Base-by-base conservation (phyloP, 306 rosid genomes). In the Quercus rubra region DNA sequence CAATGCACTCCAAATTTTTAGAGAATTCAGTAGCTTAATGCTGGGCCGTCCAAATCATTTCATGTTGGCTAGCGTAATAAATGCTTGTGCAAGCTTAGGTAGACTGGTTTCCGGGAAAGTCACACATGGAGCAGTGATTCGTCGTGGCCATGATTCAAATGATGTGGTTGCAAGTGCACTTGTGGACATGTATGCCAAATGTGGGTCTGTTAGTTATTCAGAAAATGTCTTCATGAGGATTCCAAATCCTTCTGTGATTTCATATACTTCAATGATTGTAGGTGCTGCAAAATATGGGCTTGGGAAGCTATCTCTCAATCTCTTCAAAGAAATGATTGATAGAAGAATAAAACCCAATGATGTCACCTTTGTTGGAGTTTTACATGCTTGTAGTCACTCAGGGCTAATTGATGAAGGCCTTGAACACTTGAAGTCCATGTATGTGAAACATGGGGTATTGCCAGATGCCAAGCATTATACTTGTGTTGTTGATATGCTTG, bases 151-250 rank as follows among this genome's bases (percentile, higher is more conserved):
- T 63, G 87, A 89, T 63, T 76, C 59, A 4, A 87, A 77, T 63
- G 91, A 87, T 41, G 94, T 92, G 72, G 66, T 92, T 87, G 91
- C 90, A 3, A 94, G 87, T 76, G 92, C 91, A 76, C 80, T 92
- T 78, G 92, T 94, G 75, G 97, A 94, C 79, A 94, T 94, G 98
- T 94, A 92, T 85, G 97, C 94, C 58, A 92, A 94, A 79, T 92
- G 97, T 73, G 96, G 97, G 28, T 82, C 92, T 52, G 75, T 92
- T 75, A 76, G 76, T 30, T 92, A 90, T 83, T 92, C 94, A 28
- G 81, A 70, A 6, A 90, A 79, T 80, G 75, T 92, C 73, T 94
- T 94, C 69, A 79, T 83, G 77, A 84, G 88, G 85, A 85, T 90
- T 61, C 31, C 19, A 19, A 81, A 80, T 72, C 91, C 98, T 21